Base-by-base conservation (phyloP, 805 yeast species). In the Candida nonsorbophila region DNA sequence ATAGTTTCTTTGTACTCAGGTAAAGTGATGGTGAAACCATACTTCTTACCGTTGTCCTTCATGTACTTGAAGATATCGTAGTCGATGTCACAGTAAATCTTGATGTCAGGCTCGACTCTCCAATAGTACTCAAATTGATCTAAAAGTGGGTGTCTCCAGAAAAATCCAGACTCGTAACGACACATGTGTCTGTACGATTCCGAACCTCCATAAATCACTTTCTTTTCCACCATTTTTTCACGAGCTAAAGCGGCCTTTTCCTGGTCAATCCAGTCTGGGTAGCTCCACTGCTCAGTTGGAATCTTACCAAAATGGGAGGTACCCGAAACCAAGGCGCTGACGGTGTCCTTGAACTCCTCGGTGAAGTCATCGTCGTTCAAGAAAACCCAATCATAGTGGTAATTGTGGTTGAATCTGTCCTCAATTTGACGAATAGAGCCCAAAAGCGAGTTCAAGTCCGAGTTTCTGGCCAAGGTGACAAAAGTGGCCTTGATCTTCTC, bases 371-470 rank as follows among this genome's bases (percentile, higher is more conserved):
- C 86, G 53, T 90, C 96, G 55, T 90, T 90, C 45, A 90, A 67
- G 55, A 90, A 92, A 16, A 87, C 92, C 97, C 97, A 90, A 45
- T 94, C 97, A 51, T 90, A 90, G 40, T 83, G 70, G 61, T 62
- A 88, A 27, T 83, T 70, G 11, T 61, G 52, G 65, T 90, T 90
- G 69, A 92, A 90, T 39, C 96, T 69, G 55, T 87, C 97, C 59
- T 90, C 97, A 31, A 88, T 72, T 27, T 79, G 73, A 53, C 84
- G 69, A 36, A 84, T 81, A 6, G 94, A 77, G 18, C 64, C 72
- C 25, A 75, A 58, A 29, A 84, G 57, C 15, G 69, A 69, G 59
- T 72, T 67, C 33, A 84, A 53, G 50, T 84, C 95, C n/a, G 62
- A 45, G 53, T 84, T 83, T 60, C 94, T 69, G 8, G 88, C 92